Base-by-base conservation (phyloP, 2,329 filamentous ascomycete genomes). In the Colletotrichum paranaense region DNA sequence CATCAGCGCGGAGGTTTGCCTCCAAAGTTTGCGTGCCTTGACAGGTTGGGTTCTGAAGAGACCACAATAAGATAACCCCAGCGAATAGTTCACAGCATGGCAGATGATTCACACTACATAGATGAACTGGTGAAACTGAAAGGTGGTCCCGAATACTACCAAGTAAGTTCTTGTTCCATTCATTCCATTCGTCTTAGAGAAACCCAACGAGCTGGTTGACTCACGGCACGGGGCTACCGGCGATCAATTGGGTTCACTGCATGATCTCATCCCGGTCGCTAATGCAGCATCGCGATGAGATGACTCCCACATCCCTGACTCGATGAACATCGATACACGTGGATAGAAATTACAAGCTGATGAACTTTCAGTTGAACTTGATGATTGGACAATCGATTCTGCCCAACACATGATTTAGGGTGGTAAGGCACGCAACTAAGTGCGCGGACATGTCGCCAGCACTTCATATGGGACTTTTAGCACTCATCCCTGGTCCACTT, bases 191-290 rank as follows among this genome's bases (percentile, higher is more conserved):
- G 52, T 8, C 22, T n/a, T 5, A 16, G n/a, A 60, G 6, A 26
- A 22, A 49, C 3, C 46, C 42, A 32, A 2, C 8, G 28, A 12
- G 56, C 2, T 16, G 56, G 49, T 60, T 67, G 63, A 71, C 24
- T 71, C 68, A 67, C 49, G 30, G 32, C 11, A 28, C 11, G 38
- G 30, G 38, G 57, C 46, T 24, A 1, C 16, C 57, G 9, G 32
- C 24, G 56, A 38, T 67, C 26, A 42, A 59, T 62, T 62, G 56
- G 49, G 68, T 35, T 56, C 46, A 9, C 26, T 59, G 68, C 30
- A 42, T 60, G 30, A 42, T 56, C 60, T 46, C 24, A 62, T 28
- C 63, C 64, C 35, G 24, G 62, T 14, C 35, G 30, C 57, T 62
- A 56, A 26, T 26, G 57, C 56, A 57, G 46, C 35, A 22, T 57